Evolutionary conservation across 2,329 filamentous ascomycete genomes (phyloP).

Genomic region (Teratosphaeria zuluensis): DNA sequence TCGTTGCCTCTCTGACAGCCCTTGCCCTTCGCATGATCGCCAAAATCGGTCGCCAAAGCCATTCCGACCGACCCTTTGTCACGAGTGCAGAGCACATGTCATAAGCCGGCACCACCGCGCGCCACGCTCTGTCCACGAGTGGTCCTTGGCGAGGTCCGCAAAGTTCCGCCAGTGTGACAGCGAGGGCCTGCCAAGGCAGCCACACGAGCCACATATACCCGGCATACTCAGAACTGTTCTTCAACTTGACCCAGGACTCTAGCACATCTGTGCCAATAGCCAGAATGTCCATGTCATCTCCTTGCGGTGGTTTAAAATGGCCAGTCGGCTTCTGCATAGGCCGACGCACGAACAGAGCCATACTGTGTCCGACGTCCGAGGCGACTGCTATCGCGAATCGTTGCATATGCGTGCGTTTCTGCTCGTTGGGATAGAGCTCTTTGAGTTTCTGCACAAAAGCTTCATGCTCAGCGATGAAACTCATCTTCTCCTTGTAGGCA

Average conservation of each 20-base stretch:
- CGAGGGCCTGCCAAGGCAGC: slow-evolving; percentile 1
- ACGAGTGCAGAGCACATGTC: not conserved
- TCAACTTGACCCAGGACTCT: not conserved
- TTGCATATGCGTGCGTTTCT: not conserved
- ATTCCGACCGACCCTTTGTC: not conserved
- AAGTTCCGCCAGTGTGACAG: slow-evolving; percentile 1
- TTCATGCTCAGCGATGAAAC: not conserved
- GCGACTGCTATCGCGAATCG: not conserved
- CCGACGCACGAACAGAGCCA: not conserved
- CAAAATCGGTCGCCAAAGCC: not conserved
- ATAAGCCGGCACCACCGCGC: not conserved
- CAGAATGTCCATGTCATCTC: not conserved
- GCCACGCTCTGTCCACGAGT: not conserved
- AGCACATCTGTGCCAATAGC: not conserved
- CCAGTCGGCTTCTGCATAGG: not conserved
- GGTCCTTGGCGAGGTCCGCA: not conserved
- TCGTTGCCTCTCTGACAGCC: not conserved
- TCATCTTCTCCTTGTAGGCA: not conserved
- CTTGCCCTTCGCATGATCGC: not conserved
- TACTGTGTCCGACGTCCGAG: not conserved
- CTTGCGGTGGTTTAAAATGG: not conserved
- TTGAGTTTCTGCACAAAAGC: not conserved
- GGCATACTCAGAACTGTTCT: not conserved
- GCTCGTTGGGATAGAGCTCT: not conserved
- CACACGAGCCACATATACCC: not conserved